Base-by-base conservation (phyloP, 164 flowering plant genomes). In the Houttuynia cordata region DNA sequence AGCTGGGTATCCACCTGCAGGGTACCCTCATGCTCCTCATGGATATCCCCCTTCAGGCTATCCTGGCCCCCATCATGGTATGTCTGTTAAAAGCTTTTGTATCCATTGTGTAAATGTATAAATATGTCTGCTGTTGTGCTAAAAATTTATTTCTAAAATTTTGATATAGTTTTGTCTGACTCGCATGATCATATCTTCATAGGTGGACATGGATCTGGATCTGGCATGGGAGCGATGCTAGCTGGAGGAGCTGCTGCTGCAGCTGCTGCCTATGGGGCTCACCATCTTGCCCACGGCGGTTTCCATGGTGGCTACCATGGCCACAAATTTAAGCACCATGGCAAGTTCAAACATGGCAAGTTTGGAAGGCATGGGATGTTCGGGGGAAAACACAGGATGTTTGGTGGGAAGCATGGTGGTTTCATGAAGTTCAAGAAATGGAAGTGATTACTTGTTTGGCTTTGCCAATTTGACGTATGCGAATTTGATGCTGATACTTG, bases 201-300 rank as follows among this genome's bases (percentile, higher is more conserved):
- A 49, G 54, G 15, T 30, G 84, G 86, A 17, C 81, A 75, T 68
- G 74, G 76, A n/a, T n/a, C n/a, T n/a, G n/a, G n/a, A n/a, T 23
- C 18, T 20, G 75, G 78, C 18, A 70, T 79, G 73, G 91, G 87
- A 37, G 69, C 62, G 50, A 1, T 88, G 72, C 66, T 88, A 60
- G 88, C 92, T 15, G 90, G 96, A 6, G 96, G 89, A 57, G 91
- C 86, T 14, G 85, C 89, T 0, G 88, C 88, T 20, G 96, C 91
- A 0, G 89, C 96, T n/a, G 88, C 83, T 22, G 88, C 85, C 51
- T 80, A 77, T 61, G 92, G 92, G 17, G 81, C 80, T 18, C 89
- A 83, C 70, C 79, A 77, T 5, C 41, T 70, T 19, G 2, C 68
- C 14, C 74, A 70, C 10, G 75, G 75, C n/a, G 4, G 3, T 55